These are phyloP conservation scores for Ophiostoma pallidulum DNA, from an alignment of 2,329 filamentous ascomycete genomes.

Conservation along the genomic window DNA sequence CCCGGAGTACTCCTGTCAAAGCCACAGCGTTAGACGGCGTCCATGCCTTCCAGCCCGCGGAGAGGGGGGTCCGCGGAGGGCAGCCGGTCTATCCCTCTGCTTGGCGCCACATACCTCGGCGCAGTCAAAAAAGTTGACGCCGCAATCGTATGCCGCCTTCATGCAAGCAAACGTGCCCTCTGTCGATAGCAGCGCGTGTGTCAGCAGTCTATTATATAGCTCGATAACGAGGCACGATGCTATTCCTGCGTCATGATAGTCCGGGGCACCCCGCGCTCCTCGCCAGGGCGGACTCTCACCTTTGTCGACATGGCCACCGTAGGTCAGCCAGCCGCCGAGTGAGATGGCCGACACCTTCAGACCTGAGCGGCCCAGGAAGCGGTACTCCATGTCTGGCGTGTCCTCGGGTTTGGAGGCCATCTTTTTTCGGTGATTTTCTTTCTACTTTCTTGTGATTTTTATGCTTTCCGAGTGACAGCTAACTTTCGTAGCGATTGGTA, in stretches of 20 bases:
- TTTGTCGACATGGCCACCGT: slow-evolving; percentile 28
- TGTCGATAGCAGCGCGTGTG: slow-evolving; percentile 18
- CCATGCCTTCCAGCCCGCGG: too few relatives aligned
- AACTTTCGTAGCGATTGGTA: too few relatives aligned
- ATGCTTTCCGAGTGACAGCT: too few relatives aligned
- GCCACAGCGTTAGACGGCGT: background rate
- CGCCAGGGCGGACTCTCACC: slow-evolving; percentile 17
- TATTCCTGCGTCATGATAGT: too few relatives aligned
- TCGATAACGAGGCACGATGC: too few relatives aligned
- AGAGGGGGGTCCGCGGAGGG: too few relatives aligned
- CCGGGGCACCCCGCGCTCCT: too few relatives aligned
- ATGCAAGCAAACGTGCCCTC: slow-evolving; percentile 52
- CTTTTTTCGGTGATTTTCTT: too few relatives aligned
- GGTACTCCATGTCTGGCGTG: slow-evolving; percentile 13
- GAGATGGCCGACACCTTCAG: slow-evolving; percentile 17
- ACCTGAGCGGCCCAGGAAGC: slow-evolving; percentile 12
- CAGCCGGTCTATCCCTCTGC: too few relatives aligned
- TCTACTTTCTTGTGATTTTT: too few relatives aligned
- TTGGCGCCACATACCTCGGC: slow-evolving; percentile 44
- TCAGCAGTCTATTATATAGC: too few relatives aligned
- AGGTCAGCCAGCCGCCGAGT: slow-evolving; percentile 46
- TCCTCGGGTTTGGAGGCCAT: background rate
- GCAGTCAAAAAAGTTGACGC: slow-evolving; percentile 55
- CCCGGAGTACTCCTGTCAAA: slow-evolving; percentile 35
- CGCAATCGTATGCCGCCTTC: slow-evolving; percentile 51